Base-by-base conservation (phyloP, 345 rosid species). In the Sonneratia alba region DNA sequence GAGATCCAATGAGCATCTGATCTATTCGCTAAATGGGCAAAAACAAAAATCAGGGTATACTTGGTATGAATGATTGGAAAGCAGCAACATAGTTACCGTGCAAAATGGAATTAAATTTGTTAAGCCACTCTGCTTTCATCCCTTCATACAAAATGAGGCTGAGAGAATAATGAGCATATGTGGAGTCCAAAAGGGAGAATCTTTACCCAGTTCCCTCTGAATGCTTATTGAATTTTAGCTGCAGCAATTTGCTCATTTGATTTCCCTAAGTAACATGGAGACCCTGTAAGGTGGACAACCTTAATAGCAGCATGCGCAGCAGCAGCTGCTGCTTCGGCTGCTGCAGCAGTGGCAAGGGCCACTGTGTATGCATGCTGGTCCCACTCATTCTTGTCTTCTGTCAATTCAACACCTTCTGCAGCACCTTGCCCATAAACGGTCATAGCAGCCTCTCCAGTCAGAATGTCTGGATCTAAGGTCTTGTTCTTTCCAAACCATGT, bases 151-250 rank as follows among this genome's bases (percentile, higher is more conserved):
- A 53, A 53, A 4, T 21, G 10, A 3, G 64, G 27, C 22, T 10
- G 36, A 59, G 64, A 59, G 64, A 24, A 24, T 11, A 59, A 21
- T 19, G 24, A 56, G 7, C 7, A 22, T 21, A 59, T n/a, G 63
- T 57, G 32, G 10, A 59, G 64, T 59, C 64, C 64, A 59, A 10
- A 55, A 59, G 32, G 34, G 64, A 59, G 24, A 12, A 48, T 18
- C 22, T 36, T 40, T 83, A 87, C 97, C 91, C 83, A 69, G 75
- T 89, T 82, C 59, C 93, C 97, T 79, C 96, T 81, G 68, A 89
- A 89, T 73, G 87, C 82, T 32, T 96, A 85, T 79, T 91, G 97
- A 84, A 91, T 88, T 86, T 81, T 84, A 78, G 88, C 85, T 47
- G 86, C 85, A 1, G 96, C 93, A 4, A 76, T 80, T 73, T 89